phyloP scores from a whole-genome alignment of 257 asterid genomes.

The Apocynum venetum region DNA sequence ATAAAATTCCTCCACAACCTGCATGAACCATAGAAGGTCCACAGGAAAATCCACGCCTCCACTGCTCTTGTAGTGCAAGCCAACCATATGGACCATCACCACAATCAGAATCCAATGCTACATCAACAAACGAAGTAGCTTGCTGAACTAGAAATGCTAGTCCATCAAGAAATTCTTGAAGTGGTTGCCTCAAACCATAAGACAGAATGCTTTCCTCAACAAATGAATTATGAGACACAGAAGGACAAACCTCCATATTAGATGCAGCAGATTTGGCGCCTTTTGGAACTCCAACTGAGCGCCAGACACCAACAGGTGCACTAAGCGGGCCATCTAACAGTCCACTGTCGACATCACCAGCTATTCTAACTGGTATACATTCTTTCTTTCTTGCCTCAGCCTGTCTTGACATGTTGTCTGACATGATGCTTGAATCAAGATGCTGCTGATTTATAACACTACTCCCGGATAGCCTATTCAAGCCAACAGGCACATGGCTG shows the following conservation, averaged over 20 bases:
- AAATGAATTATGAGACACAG: constrained; percentile 70
- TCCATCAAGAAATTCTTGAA: constrained; percentile 98
- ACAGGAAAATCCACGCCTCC: constrained; percentile 97
- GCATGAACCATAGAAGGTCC: constrained; percentile 99
- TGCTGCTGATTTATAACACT: constrained; percentile 45
- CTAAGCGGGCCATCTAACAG: constrained; percentile 64
- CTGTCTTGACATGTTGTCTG: constrained; percentile 56
- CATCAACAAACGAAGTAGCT: constrained; percentile 97
- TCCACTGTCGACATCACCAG: constrained; percentile 93
- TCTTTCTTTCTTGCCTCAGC: constrained; percentile 85
- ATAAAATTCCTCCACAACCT: constrained; percentile 97
- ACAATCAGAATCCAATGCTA: constrained; percentile 91
- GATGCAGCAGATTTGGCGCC: constrained; percentile 51
- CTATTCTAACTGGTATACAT: constrained; percentile 73
- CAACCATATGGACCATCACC: constrained; percentile 96
- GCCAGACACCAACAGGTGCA: constrained; percentile 99
- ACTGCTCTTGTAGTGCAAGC: constrained; percentile 98
- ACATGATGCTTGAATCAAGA: constrained; percentile 60
- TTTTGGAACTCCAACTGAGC: constrained; percentile 78
- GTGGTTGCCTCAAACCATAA: constrained; percentile 89
- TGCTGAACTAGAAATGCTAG: constrained; percentile 90
- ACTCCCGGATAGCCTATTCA: constrained; percentile 59
- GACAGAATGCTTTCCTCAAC: constrained; percentile 89
- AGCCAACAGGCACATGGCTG: constrained; percentile 41
- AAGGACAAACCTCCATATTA: constrained; percentile 61